These are phyloP conservation scores for Rhodamnia rubescens DNA, from an alignment of 345 rosid genomes.

Conservation along the genomic window DNA sequence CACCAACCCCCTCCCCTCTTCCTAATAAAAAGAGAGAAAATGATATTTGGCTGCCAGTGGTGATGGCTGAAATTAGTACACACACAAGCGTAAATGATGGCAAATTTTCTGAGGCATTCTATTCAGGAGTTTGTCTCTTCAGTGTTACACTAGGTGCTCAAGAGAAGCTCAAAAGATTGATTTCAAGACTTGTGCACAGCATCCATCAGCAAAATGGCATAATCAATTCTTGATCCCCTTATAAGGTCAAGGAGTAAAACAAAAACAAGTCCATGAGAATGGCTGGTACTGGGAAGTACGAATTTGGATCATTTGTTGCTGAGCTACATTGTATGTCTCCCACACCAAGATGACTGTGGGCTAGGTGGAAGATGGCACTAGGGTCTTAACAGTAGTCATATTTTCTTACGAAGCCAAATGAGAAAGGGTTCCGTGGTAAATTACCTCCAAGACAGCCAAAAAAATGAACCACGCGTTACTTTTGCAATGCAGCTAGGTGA, in stretches of 20 bases:
- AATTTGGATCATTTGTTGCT: not conserved
- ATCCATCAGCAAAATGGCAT: not conserved
- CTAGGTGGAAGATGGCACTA: not conserved
- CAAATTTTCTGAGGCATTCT: not conserved
- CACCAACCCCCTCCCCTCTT: not conserved
- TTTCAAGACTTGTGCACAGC: not conserved
- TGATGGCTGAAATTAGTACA: not conserved
- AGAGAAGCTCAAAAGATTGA: not conserved
- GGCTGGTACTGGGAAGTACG: not conserved
- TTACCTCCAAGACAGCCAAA: not conserved
- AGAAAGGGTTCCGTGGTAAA: not conserved
- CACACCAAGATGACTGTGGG: not conserved
- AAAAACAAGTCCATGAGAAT: not conserved
- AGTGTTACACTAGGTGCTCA: not conserved
- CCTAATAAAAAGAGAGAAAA: not conserved
- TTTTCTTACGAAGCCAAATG: not conserved
- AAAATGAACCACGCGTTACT: not conserved
- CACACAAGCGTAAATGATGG: not conserved
- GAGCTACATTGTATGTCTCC: not conserved
- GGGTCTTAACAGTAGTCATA: not conserved
- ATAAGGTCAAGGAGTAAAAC: not conserved
- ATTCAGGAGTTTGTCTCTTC: not conserved
- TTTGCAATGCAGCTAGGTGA: not conserved
- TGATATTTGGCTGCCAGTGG: not conserved
- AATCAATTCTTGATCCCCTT: not conserved